phyloP scores from a whole-genome alignment of 345 rosid genomes.

The Anacardium occidentale region DNA sequence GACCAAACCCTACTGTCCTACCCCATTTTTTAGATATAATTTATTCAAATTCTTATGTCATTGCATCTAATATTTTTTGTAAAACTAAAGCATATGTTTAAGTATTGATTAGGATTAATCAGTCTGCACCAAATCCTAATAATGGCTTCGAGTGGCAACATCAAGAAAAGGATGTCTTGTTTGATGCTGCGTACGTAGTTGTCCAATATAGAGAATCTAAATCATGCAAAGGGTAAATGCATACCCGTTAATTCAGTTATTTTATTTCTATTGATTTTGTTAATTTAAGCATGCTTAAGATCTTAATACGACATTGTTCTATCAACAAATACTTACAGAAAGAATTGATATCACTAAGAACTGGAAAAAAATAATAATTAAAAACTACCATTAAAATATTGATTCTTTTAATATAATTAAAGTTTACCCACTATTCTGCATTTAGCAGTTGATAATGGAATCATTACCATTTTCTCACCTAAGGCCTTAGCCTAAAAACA shows the following conservation, averaged over 20 bases:
- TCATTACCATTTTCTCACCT: too few relatives aligned
- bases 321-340: too few relatives aligned
- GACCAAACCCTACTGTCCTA: constrained; percentile 41
- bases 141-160: constrained; percentile 33
- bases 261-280: too few relatives aligned
- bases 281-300: too few relatives aligned
- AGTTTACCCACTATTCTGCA: too few relatives aligned
- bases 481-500: too few relatives aligned
- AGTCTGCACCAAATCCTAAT: constrained; percentile 26
- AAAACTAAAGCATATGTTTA: neutral
- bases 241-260: neutral
- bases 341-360: too few relatives aligned
- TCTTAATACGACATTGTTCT: too few relatives aligned
- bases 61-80: constrained; percentile 8
- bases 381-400: too few relatives aligned
- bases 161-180: constrained; percentile 31
- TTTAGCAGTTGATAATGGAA: too few relatives aligned
- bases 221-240: neutral
- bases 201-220: neutral
- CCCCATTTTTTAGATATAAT: constrained; percentile 19
- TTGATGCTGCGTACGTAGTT: neutral
- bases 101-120: neutral
- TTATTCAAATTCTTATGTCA: constrained; percentile 36
- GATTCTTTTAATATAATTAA: too few relatives aligned
- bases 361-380: too few relatives aligned